Base-by-base conservation (phyloP, 441 rosid species). In the Populus trichocarpa region DNA sequence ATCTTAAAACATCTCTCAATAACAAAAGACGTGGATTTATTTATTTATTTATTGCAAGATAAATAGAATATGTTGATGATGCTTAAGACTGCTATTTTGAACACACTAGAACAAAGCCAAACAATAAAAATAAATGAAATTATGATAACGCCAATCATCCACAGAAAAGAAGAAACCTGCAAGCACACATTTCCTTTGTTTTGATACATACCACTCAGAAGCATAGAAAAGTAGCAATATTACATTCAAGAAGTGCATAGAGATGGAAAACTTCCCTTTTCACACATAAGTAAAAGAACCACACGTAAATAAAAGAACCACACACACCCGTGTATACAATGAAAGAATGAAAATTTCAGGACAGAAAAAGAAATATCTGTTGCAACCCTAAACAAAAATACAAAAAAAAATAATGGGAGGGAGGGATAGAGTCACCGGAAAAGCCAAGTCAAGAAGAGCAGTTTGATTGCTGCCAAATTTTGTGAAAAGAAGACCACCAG, bases 391-490 rank as follows among this genome's bases (percentile, higher is more conserved):
- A 30, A 30, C 32, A 30, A 30, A 30, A 30, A 30, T 30, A 30
- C 32, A 30, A 3, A 20, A 20, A 69, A 36, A 32, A 32, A 25
- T 25, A 22, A 32, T 30, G 3, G 9, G 20, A 65, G 59, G 61
- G 16, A 30, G 73, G 12, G 61, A 70, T 1, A 61, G 77, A 75
- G 75, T 67, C 67, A 70, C 97, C 84, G 97, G 97, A 84, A 92
- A 92, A 76, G 93, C 89, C 88, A 94, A 86, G 84, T 90, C 98
- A 76, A 94, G 95, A 78, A 92, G 92, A 84, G 93, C 96, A 72
- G 92, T 92, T 79, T 90, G 95, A 82, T 86, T 92, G 89, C 96
- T 82, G 64, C 93, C 93, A 78, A 94, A 91, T 83, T 91, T 92
- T 61, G 93, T 94, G 89, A 94, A 88, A 79, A 92, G 88, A 66